Base-by-base conservation (phyloP, 148 eudicot species). In the Persicaria maculosa region DNA sequence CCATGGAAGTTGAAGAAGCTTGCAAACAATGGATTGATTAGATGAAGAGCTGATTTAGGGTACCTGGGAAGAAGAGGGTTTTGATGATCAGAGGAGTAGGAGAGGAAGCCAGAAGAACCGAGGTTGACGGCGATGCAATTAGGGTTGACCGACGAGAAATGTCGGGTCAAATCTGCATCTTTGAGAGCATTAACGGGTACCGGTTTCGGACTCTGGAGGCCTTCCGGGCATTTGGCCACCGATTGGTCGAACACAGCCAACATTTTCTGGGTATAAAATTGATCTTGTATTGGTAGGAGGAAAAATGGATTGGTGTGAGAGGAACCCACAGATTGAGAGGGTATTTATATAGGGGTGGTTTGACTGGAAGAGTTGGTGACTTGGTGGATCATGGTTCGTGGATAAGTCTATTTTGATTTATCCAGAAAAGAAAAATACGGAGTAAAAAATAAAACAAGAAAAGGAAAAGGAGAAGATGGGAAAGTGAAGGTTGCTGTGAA, bases 31-130 rank as follows among this genome's bases (percentile, higher is more conserved):
- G 44, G 44, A 74, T 47, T 44, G 17, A 44, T 6, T 7, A 50
- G 72, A 65, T 19, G 6, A 47, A 47, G 52, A 4, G 46, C 22
- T 7, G 46, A 65, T 1, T 57, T 65, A 1, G 69, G 69, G 73
- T 77, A 85, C 88, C 85, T 78, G 7, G 85, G 85, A 20, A 78
- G 78, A 76, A 82, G 84, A 71, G 85, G 85, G 71, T 85, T 82
- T 53, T 83, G 82, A 44, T 69, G 80, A 72, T 74, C 74, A 80
- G 82, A 75, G 4, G 85, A 85, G 72, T 80, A 83, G 36, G 84
- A 74, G 72, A 85, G 17, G 62, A 80, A 67, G 4, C 84, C 82
- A 71, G 74, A 77, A 58, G 74, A 71, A 4, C 82, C 88, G 47
- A 82, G 81, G 54, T 80, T 76, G 64, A 80, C 74, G 73, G 80